Conservation (phyloP, 2,329 filamentous ascomycete genomes). For the Ophiocordyceps polyrhachis-furcata region DNA sequence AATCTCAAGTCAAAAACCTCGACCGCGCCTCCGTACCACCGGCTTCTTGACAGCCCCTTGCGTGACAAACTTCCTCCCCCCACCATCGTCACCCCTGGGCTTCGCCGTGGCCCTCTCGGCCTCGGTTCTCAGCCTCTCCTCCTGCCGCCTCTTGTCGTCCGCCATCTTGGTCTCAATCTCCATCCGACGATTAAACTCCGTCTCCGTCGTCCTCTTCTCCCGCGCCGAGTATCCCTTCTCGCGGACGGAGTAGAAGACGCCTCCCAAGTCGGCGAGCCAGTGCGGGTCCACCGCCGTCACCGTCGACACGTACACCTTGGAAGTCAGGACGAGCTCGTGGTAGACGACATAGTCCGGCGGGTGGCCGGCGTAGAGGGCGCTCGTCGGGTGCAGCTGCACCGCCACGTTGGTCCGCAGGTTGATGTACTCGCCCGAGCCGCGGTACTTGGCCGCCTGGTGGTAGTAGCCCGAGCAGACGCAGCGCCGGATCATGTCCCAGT, state of each 20-base stretch:
- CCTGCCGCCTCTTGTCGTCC: slow-evolving; percentile 55
- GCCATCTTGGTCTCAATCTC: slow-evolving; percentile 90
- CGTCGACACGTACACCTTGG: slow-evolving; percentile 95
- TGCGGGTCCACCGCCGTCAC: slow-evolving; percentile 84
- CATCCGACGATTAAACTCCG: slow-evolving; percentile 81
- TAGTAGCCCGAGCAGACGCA: slow-evolving; percentile 91
- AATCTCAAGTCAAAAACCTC: slow-evolving; percentile 24
- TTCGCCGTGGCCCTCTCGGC: slow-evolving; percentile 20
- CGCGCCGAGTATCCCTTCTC: slow-evolving; percentile 82
- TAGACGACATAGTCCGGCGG: slow-evolving; percentile 97
- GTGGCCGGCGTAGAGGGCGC: slow-evolving; percentile 84
- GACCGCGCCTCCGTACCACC: slow-evolving; percentile 33
- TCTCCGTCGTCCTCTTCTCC: slow-evolving; percentile 73
- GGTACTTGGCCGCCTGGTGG: slow-evolving; percentile 83
- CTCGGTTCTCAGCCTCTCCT: slow-evolving; percentile 33
- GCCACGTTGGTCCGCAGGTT: slow-evolving; percentile 89
- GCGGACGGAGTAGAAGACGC: neutral
- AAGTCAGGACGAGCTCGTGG: slow-evolving; percentile 76
- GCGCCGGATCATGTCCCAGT: slow-evolving; percentile 74
- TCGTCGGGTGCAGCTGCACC: slow-evolving; percentile 84
- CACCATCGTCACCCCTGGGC: slow-evolving; percentile 17
- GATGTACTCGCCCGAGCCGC: slow-evolving; percentile 93
- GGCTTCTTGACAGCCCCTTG: slow-evolving; percentile 45
- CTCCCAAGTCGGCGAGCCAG: slow-evolving; percentile 75
- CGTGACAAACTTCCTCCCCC: slow-evolving; percentile 38